Base-by-base conservation (phyloP, 495 filamentous ascomycete genomes). In the Annulohypoxylon bovei region DNA sequence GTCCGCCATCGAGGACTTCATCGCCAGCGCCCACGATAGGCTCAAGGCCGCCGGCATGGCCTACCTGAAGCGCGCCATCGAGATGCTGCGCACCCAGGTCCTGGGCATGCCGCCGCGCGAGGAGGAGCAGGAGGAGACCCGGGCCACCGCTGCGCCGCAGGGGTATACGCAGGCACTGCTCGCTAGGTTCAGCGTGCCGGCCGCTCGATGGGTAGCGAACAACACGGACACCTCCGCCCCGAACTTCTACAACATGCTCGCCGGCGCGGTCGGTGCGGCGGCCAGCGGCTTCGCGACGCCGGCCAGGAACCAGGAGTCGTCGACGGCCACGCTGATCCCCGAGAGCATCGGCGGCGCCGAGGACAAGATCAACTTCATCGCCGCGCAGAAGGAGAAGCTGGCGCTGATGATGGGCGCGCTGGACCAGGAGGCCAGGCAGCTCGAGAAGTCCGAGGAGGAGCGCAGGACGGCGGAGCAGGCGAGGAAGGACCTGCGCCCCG, bases 1-100 rank as follows among this genome's bases (percentile, higher is more conserved):
- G 78, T 79, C 83, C 16, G 88, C 93, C 64, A 98, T 99, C 79
- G 95, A 99, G 66, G 88, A 91, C 35, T 89, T 97, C 70, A 98
- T 98, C 77, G 89, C 89, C 64, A 86, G 87, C 56, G 85, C 88
- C 28, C 94, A 97, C 73, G 95, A 96, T 65, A 88, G 89, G 40
- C 89, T 92, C 66, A 92, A 89, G 76, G 83, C 87, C 8, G 88
- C 93, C 7, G 95, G 95, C 4, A 83, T 97, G 32, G 83, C 88
- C 64, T 97, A 96, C 77, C 81, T 97, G 68, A 93, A 94, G 74
- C 88, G 88, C 71, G 87, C 84, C 27, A 88, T 97, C 72, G 92
- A 97, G 67, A 81, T 88, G 61, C 81, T 92, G 63, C 91, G 89
- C 71, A 90, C 90, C 72, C 89, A 89, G 67, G 84, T 93, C 18